Conservation (phyloP, 129 eudicot species). For the Artemisia annua region DNA sequence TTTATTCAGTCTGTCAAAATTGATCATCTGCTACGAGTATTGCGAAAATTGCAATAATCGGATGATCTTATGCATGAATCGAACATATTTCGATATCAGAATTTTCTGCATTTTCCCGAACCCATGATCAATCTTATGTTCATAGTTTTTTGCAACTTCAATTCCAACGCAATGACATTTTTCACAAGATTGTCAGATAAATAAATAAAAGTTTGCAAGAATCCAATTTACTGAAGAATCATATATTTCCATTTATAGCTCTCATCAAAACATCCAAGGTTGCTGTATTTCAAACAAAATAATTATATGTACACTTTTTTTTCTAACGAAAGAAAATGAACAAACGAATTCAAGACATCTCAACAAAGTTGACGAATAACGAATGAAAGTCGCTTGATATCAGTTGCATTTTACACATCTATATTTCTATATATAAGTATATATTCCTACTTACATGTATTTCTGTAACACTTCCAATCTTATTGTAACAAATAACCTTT, state of each 20-base stretch:
- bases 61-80: neutral
- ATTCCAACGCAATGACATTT: no score
- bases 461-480: neutral
- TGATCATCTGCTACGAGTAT: no score
- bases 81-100: no score
- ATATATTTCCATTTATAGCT: slow-evolving; percentile 12
- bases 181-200: no score
- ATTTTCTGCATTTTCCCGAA: no score
- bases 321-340: slow-evolving; percentile 4
- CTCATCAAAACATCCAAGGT: neutral
- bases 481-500: slow-evolving; percentile 4
- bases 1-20: no score
- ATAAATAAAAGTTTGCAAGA: neutral
- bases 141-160: neutral
- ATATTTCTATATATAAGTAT: neutral
- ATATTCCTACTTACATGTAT: slow-evolving; percentile 17
- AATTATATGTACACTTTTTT: slow-evolving; percentile 15
- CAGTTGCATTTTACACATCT: slow-evolving; percentile 7
- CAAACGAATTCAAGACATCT: slow-evolving; percentile 25
- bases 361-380: neutral
- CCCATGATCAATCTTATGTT: neutral
- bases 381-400: slow-evolving; percentile 24
- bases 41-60: neutral
- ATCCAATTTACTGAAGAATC: neutral
- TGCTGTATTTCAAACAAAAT: neutral